Conservation (phyloP, 148 eudicot species). For the Nepenthes mirabilis region DNA sequence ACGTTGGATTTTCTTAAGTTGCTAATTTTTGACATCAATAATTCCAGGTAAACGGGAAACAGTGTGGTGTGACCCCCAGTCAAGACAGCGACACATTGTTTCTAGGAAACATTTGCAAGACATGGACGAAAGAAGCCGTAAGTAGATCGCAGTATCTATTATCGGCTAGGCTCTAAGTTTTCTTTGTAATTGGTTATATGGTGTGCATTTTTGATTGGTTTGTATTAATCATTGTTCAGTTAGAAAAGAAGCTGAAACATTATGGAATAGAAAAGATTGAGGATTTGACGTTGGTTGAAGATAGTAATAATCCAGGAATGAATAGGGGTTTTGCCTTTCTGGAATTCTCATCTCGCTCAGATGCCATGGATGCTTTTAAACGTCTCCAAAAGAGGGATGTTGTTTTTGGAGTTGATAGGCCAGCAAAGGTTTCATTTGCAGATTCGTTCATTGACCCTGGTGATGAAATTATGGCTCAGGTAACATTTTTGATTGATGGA, state of each 20-base stretch:
- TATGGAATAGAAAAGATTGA: conserved; percentile 80
- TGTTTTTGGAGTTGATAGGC: conserved; percentile 81
- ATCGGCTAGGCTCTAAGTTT: conserved; percentile 10
- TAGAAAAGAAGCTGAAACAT: conserved; percentile 73
- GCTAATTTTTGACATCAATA: conserved; percentile 27
- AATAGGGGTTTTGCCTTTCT: conserved; percentile 95
- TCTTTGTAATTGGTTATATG: conserved; percentile 15
- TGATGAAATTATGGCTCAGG: conserved; percentile 99
- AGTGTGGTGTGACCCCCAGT: conserved; percentile 94
- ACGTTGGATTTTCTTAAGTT: conserved; percentile 5
- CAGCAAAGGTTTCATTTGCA: conserved; percentile 97
- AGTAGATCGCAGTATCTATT: conserved; percentile 36
- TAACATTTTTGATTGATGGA: conserved; percentile 21
- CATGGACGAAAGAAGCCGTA: conserved; percentile 98
- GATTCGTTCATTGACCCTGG: conserved; percentile 97
- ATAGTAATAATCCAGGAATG: conserved; percentile 62
- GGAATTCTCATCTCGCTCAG: conserved; percentile 88
- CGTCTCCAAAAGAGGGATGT: conserved; percentile 87
- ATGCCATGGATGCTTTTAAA: conserved; percentile 98
- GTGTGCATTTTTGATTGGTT: conserved; percentile 27
- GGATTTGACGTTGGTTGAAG: conserved; percentile 89
- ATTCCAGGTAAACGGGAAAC: conserved; percentile 93
- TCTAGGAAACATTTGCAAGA: conserved; percentile 95
- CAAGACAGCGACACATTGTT: conserved; percentile 94
- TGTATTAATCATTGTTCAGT: conserved; percentile 54